Conservation (phyloP, 345 rosid species). For the Rhodamnia argentea region DNA sequence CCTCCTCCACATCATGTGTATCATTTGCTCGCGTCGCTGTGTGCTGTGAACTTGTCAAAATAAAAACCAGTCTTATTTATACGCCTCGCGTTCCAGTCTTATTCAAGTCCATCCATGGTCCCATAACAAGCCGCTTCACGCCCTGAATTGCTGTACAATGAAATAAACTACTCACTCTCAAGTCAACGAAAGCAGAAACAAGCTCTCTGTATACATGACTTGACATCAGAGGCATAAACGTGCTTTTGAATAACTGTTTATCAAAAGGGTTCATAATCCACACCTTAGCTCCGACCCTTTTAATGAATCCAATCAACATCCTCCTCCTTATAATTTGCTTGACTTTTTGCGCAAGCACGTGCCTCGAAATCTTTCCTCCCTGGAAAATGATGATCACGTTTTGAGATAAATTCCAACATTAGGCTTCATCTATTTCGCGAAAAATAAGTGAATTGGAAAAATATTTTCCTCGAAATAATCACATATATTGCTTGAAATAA, state of each 20-base stretch:
- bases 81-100: background rate
- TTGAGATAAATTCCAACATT: background rate
- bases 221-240: background rate
- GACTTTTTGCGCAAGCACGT: constrained; percentile 39
- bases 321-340: constrained; percentile 58
- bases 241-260: background rate
- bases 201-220: background rate
- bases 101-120: background rate
- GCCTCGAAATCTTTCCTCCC: constrained; percentile 54
- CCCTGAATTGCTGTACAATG: background rate
- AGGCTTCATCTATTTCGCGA: too few relatives aligned
- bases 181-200: background rate
- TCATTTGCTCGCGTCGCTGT: background rate
- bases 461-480: too few relatives aligned
- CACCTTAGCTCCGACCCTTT: constrained; percentile 44
- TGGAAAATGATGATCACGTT: constrained; percentile 4
- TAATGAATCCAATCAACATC: constrained; percentile 53
- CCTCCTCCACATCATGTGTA: background rate
- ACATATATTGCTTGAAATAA: too few relatives aligned
- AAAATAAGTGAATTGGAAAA: too few relatives aligned
- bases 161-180: background rate
- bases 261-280: background rate
- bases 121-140: background rate
- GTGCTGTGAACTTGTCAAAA: background rate
- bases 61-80: background rate